Evolutionary conservation across 495 filamentous ascomycete genomes (phyloP).

Genomic region (Tetracladium marchalianum): DNA sequence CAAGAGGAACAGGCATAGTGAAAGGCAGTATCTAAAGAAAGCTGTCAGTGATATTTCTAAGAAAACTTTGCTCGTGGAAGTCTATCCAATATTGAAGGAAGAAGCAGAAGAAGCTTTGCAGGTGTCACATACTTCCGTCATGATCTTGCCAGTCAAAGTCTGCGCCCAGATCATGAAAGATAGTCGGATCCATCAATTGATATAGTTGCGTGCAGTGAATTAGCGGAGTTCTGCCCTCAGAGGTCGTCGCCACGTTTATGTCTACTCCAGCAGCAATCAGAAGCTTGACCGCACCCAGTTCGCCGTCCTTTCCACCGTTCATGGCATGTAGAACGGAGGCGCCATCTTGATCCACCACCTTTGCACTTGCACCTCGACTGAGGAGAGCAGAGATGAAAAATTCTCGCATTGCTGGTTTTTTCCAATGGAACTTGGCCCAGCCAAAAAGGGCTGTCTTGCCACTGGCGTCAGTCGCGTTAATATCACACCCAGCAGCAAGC

Average conservation of each 20-base stretch:
- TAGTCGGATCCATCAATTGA: constrained; percentile 1
- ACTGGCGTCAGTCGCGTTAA: neutral
- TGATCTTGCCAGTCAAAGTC: neutral
- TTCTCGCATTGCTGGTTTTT: constrained; percentile 5
- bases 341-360: neutral
- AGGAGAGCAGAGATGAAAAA: neutral
- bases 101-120: no score
- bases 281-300: neutral
- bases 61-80: no score
- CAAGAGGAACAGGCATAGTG: constrained; percentile 3
- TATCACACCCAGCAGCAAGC: neutral
- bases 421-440: constrained; percentile 9
- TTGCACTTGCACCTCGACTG: neutral
- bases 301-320: neutral
- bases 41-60: no score
- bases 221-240: neutral
- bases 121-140: neutral
- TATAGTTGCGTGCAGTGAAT: neutral
- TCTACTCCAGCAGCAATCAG: neutral
- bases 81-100: no score
- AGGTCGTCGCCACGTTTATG: neutral
- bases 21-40: neutral
- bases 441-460: constrained; percentile 5
- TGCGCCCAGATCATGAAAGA: neutral
- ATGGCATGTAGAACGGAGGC: neutral